Evolutionary conservation across 129 eudicot species (phyloP), one percentile per base, ranked within the genome.

Genomic region (Glebionis coronaria): DNA sequence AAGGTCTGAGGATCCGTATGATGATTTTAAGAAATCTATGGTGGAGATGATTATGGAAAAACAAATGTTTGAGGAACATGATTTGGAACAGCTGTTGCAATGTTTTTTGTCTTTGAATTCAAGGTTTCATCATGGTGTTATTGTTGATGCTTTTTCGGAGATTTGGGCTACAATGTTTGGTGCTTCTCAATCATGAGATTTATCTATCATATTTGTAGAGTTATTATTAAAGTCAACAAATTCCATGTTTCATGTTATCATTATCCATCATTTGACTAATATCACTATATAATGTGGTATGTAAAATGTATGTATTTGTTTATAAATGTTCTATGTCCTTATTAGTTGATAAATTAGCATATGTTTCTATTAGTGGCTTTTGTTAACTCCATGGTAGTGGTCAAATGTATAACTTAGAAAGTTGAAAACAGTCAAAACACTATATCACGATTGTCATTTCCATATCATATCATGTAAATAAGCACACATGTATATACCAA

Each of bases 41-140:
- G 70, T 74, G 83, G 98, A 93, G 74, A 93, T 93, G 98, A 80
- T 93, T 19, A 8, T 82, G 69, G 98, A 88, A 82, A 93, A 93
- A 55, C 68, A 93, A 67, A 84, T 93, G 88, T 88, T 80, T 44
- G 96, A 82, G 27, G 79, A 69, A 73, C 63, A 55, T 44, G 98
- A 93, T 66, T 61, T 93, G 82, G 96, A 93, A 78, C 84, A 86
- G 82, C 81, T 93, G 18, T 65, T 93, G 63, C 86, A 83, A 75
- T 88, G 96, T 60, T 93, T 84, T 27, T 60, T 92, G 67, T 86
- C 96, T 12, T 79, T 92, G 66, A 92, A 92, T 76, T 80, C 96
- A 2, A 29, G 79, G 44, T 52, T 50, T 21, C 87, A 88, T 46
- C 98, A 93, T 78, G 85, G 84, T 16, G 73, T 84, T 3, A 93